phyloP scores from a whole-genome alignment of 257 asterid species.

The Rehmannia glutinosa region DNA sequence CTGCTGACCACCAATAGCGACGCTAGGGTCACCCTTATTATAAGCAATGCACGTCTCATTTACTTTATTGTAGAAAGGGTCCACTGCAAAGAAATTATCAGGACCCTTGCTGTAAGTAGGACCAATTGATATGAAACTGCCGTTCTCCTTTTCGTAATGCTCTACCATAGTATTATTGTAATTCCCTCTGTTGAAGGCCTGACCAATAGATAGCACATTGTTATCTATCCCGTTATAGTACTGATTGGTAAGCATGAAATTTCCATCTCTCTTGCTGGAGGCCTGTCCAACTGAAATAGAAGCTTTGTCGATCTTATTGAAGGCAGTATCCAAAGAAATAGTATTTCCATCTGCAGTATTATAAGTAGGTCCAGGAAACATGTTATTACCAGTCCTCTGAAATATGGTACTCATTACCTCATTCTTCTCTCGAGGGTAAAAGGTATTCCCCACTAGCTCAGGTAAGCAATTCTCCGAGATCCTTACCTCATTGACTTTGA shows the following conservation, averaged over 20 bases:
- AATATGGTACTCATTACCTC: constrained; percentile 20
- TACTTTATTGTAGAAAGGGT: constrained; percentile 34
- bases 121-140: constrained; percentile 28
- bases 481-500: constrained; percentile 31
- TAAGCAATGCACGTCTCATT: constrained; percentile 30
- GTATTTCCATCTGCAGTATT: constrained; percentile 18
- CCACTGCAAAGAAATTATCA: constrained; percentile 30
- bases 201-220: constrained; percentile 31
- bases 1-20: constrained; percentile 23
- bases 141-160: constrained; percentile 30
- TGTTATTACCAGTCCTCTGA: constrained; percentile 18
- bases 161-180: constrained; percentile 26
- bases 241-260: constrained; percentile 36
- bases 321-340: no score
- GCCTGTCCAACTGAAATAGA: constrained; percentile 39
- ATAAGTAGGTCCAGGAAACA: constrained; percentile 30
- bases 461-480: constrained; percentile 30
- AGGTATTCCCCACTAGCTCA: constrained; percentile 26
- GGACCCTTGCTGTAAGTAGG: constrained; percentile 31
- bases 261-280: constrained; percentile 30
- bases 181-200: constrained; percentile 32
- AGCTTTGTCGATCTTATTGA: no score
- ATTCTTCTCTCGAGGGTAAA: constrained; percentile 24
- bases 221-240: constrained; percentile 25
- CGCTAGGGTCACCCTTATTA: constrained; percentile 29